A percentile compares a stretch with the other conserved stretches of the same genome.
Evolutionary conservation across 768 basidiomycete genomes (phyloP).

Genomic region (Leccinum uliginosum): DNA sequence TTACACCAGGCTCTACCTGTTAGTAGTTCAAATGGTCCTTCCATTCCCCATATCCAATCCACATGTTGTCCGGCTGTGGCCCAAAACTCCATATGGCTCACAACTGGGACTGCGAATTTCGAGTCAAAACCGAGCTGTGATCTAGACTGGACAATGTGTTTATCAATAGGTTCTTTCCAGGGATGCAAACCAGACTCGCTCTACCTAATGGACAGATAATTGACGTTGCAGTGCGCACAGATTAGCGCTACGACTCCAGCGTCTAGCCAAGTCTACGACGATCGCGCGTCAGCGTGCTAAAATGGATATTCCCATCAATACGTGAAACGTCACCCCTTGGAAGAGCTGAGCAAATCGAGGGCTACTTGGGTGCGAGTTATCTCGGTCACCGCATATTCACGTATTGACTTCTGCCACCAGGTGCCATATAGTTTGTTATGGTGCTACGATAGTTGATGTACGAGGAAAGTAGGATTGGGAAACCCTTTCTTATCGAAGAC

Average conservation of each 20-base stretch:
- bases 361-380: slow-evolving; percentile 62
- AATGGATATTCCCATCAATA: not conserved
- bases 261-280: not conserved
- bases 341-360: slow-evolving; percentile 68
- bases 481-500: not conserved
- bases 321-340: not conserved
- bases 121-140: not conserved
- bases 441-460: too few species aligned
- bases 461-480: too few species aligned
- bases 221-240: not conserved
- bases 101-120: not conserved
- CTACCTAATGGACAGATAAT: slow-evolving; percentile 2
- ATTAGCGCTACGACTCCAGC: not conserved
- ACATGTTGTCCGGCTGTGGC: not conserved
- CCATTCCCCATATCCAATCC: too few species aligned
- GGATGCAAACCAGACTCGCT: not conserved
- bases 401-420: slow-evolving; percentile 29
- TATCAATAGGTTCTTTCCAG: slow-evolving; percentile 2
- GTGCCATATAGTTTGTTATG: slow-evolving; percentile 57
- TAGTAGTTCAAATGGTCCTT: too few species aligned
- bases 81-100: not conserved
- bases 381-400: not conserved
- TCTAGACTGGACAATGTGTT: not conserved
- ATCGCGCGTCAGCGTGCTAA: not conserved
- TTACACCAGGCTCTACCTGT: too few species aligned